Conservation (phyloP, 768 basidiomycete genomes). For the Russula abietina region DNA sequence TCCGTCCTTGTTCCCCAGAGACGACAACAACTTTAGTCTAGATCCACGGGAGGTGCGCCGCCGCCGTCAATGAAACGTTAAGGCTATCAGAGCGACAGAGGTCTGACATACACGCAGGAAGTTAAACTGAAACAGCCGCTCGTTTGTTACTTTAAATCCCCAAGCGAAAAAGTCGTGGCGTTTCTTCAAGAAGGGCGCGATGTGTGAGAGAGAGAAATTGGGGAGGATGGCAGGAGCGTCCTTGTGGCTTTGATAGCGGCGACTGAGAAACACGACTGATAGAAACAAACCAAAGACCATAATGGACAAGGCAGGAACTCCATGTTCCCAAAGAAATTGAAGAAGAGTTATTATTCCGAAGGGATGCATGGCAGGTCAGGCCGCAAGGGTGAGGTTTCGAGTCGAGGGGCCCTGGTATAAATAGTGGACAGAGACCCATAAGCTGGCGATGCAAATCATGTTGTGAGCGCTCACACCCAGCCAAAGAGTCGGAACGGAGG, state of each 20-base stretch:
- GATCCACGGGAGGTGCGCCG: conserved; percentile 22
- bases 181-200: conserved; percentile 59
- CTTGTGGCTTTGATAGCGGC: conserved; percentile 20
- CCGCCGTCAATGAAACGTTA: conserved; percentile 7
- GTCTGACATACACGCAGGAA: conserved; percentile 51
- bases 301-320: conserved; percentile 14
- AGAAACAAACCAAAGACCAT: conserved; percentile 27
- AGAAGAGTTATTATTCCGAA: conserved; percentile 38
- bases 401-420: conserved; percentile 1
- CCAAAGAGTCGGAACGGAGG: too few relatives aligned
- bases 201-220: conserved; percentile 50
- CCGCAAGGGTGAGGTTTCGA: background rate
- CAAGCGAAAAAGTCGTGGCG: conserved; percentile 72
- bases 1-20: conserved; percentile 65
- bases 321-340: conserved; percentile 14
- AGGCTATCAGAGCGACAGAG: conserved; percentile 2
- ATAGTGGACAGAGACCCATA: conserved; percentile 1
- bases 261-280: conserved; percentile 9
- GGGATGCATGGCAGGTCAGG: conserved; percentile 35
- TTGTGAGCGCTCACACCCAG: background rate
- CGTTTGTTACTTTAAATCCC: conserved; percentile 63
- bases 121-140: conserved; percentile 62
- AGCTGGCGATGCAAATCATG: background rate
- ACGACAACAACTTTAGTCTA: conserved; percentile 72
- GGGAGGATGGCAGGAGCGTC: conserved; percentile 51